These are phyloP conservation scores for Scalesia atractyloides DNA, from an alignment of 129 eudicot species.

Conservation along the genomic window DNA sequence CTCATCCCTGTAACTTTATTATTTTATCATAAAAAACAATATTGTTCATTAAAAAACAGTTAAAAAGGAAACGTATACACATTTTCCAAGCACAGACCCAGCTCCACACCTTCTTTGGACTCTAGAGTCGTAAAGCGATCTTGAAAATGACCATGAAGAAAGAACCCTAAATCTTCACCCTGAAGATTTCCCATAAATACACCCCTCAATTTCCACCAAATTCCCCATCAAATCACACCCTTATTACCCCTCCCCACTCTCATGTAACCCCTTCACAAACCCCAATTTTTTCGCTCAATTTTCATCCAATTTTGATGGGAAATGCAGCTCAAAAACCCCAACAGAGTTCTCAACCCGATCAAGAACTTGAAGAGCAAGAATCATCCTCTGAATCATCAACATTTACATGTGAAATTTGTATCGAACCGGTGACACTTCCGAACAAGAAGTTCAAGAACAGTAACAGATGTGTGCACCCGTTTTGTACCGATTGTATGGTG, in stretches of 20 bases:
- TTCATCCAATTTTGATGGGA: slow-evolving; percentile 39
- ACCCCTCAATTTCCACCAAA: not conserved
- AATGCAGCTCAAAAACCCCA: slow-evolving; percentile 38
- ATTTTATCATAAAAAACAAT: no score
- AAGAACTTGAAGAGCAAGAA: slow-evolving; percentile 30
- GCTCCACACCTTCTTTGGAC: slow-evolving; percentile 18
- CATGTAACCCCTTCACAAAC: not conserved
- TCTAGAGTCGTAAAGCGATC: slow-evolving; percentile 24
- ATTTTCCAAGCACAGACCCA: not conserved
- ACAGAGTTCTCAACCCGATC: slow-evolving; percentile 14
- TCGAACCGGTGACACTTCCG: slow-evolving; percentile 50
- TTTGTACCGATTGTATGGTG: slow-evolving; percentile 62
- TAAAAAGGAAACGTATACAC: not conserved
- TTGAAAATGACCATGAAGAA: slow-evolving; percentile 8
- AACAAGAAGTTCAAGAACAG: slow-evolving; percentile 35
- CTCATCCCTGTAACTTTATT: no score
- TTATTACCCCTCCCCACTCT: not conserved
- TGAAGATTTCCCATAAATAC: not conserved
- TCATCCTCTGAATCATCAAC: slow-evolving; percentile 11
- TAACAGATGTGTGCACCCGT: slow-evolving; percentile 48
- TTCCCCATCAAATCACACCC: not conserved
- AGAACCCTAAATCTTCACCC: slow-evolving; percentile 12
- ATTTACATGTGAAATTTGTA: slow-evolving; percentile 74
- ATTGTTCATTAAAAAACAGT: not conserved
- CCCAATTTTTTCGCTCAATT: not conserved